A percentile compares a stretch with the other conserved stretches of the same genome.
phyloP scores from a whole-genome alignment of 2,329 filamentous ascomycete species.

The Fusarium haematococcum region DNA sequence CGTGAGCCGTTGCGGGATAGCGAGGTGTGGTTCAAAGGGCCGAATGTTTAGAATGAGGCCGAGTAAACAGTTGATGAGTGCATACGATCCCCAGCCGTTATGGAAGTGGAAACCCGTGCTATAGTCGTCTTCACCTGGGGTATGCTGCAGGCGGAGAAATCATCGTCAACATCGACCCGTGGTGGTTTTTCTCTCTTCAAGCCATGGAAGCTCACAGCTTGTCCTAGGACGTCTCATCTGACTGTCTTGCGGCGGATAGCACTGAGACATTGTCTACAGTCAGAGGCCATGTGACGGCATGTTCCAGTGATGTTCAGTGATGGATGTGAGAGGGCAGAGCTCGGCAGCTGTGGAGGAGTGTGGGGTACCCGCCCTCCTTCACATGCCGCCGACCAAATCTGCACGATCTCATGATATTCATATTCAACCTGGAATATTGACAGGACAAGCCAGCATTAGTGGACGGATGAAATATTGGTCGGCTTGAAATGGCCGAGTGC shows the following conservation, averaged over 20 bases:
- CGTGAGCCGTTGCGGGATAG: slow-evolving; percentile 35
- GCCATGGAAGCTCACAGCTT: not conserved
- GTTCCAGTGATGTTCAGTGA: not conserved
- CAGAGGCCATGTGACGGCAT: not conserved
- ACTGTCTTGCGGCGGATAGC: not conserved
- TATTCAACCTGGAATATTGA: slow-evolving; percentile 3
- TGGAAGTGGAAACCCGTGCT: slow-evolving; percentile 4
- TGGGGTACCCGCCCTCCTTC: slow-evolving; percentile 6
- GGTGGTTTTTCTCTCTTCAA: not conserved
- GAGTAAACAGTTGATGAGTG: slow-evolving; percentile 13
- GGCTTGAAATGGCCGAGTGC: slow-evolving; percentile 29
- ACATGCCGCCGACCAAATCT: slow-evolving; percentile 6
- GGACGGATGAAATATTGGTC: slow-evolving; percentile 29
- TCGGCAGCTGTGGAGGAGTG: not conserved
- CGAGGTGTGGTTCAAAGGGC: slow-evolving; percentile 43
- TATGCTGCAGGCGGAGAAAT: not conserved
- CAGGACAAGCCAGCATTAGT: slow-evolving; percentile 11
- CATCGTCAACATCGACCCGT: not conserved
- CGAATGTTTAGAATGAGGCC: slow-evolving; percentile 40
- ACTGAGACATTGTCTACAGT: not conserved
- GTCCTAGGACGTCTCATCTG: not conserved
- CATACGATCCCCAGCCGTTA: slow-evolving; percentile 17
- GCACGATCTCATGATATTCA: slow-evolving; percentile 13
- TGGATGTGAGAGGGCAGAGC: not conserved
- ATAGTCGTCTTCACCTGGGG: slow-evolving; percentile 13